Evolutionary conservation across 1,284 basidiomycete species (phyloP).

Genomic region (Mycosarcoma maydis): DNA sequence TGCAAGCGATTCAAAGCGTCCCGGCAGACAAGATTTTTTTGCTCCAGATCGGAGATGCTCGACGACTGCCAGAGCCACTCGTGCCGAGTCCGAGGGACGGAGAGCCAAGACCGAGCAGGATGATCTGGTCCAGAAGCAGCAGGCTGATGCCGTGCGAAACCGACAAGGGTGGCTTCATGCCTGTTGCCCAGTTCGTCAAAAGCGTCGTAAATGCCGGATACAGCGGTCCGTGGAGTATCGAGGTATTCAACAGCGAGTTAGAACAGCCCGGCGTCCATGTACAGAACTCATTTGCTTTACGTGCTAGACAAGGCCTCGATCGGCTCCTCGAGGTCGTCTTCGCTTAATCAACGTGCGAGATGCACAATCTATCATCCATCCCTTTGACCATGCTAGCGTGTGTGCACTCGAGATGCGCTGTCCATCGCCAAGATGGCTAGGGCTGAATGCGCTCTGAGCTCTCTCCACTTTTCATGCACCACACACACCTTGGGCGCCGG

Average conservation of each 20-base stretch:
- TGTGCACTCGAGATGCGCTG: too few species aligned
- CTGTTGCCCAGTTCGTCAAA: constrained; percentile 62
- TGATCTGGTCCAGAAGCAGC: constrained; percentile 67
- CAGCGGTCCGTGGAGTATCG: constrained; percentile 65
- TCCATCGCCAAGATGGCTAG: too few species aligned
- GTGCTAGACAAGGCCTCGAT: constrained; percentile 49
- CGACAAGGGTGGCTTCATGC: constrained; percentile 65
- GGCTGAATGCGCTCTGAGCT: too few species aligned
- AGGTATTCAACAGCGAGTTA: constrained; percentile 67
- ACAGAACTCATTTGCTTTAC: constrained; percentile 57
- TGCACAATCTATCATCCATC: too few species aligned
- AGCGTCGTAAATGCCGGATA: constrained; percentile 65
- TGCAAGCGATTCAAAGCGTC: constrained; percentile 16
- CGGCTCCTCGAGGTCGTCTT: constrained; percentile 39
- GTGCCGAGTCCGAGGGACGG: constrained; percentile 55
- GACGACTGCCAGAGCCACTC: constrained; percentile 43
- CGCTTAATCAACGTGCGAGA: too few species aligned
- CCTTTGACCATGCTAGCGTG: too few species aligned
- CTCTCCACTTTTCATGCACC: too few species aligned
- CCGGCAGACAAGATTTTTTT: constrained; percentile 64
- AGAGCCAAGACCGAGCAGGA: constrained; percentile 63
- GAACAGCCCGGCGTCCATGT: constrained; percentile 37
- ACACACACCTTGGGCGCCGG: too few species aligned
- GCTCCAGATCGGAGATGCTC: constrained; percentile 68
- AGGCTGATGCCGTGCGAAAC: constrained; percentile 67